Percentiles rank a stretch among this genome's conserved stretches.
These are phyloP conservation scores for Colletotrichum simmondsii DNA, from an alignment of 2,329 filamentous ascomycete species.

Conservation along the genomic window DNA sequence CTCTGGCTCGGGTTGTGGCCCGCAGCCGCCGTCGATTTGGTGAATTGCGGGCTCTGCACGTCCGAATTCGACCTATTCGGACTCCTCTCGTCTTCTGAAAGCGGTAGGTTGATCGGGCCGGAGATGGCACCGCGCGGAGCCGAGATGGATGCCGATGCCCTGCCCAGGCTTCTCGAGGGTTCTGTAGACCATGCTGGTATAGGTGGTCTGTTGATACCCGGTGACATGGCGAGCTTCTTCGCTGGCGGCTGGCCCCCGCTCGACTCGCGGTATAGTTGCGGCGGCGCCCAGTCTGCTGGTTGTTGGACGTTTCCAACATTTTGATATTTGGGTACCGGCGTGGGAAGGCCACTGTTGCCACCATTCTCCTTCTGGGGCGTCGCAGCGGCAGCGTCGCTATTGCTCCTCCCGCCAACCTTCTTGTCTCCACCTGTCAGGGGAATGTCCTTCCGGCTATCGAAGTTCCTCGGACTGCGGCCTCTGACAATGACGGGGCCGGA, in stretches of 20 bases:
- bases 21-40: slow-evolving; percentile 48
- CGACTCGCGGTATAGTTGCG: slow-evolving; percentile 49
- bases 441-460: slow-evolving; percentile 89
- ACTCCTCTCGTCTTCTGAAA: slow-evolving; percentile 71
- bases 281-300: slow-evolving; percentile 57
- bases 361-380: slow-evolving; percentile 36
- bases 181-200: slow-evolving; percentile 62
- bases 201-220: slow-evolving; percentile 61
- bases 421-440: slow-evolving; percentile 70
- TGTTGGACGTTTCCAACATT: slow-evolving; percentile 48
- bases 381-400: slow-evolving; percentile 40
- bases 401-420: slow-evolving; percentile 57
- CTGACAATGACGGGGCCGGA: slow-evolving; percentile 96
- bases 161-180: slow-evolving; percentile 33
- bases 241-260: slow-evolving; percentile 57
- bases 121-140: slow-evolving; percentile 40
- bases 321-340: slow-evolving; percentile 39
- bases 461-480: slow-evolving; percentile 91
- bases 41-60: slow-evolving; percentile 61
- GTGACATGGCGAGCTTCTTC: slow-evolving; percentile 65
- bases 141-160: slow-evolving; percentile 4
- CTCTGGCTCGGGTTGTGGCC: slow-evolving; percentile 62
- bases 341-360: slow-evolving; percentile 30
- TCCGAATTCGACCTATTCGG: slow-evolving; percentile 63
- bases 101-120: slow-evolving; percentile 62